Base-by-base conservation (phyloP, 805 yeast species). In the Yamadazyma akitaensis region DNA sequence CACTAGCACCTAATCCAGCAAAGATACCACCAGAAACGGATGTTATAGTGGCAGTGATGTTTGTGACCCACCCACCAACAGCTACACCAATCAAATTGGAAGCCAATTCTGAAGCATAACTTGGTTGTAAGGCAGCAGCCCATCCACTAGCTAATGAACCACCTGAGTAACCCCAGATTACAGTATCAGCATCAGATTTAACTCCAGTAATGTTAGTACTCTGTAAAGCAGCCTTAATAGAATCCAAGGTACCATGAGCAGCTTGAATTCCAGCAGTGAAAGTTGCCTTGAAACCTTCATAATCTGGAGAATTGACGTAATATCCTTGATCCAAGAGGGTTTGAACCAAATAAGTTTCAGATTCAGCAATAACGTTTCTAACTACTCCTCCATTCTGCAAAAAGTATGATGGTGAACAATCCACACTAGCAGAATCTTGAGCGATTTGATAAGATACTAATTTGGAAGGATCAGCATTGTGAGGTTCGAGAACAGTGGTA, bases 131-230 rank as follows among this genome's bases (percentile, higher is more conserved):
- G 8, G 64, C 58, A 2, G 68, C 63, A 12, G 72, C 72, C 74
- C 74, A 70, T 6, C 67, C 61, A 14, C 66, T 43, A 12, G 74
- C 70, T 26, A 68, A 48, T 1, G 70, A 57, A 9, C 73, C 74
- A n/a, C 75, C 75, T 3, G 70, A 64, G 43, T 63, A 70, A 0
- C 75, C 75, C 67, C 67, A 66, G 39, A 68, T 26, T 11, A 51
- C 53, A 2, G 58, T 51, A 18, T 53, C 48, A 11, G 63, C 63
- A 44, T 54, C 52, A 4, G 47, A 11, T 2, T 48, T 32, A 11
- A 61, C 28, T 2, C 63, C 63, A 8, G 65, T 60, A 6, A 47
- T 26, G 28, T 53, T 48, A 2, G 24, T 39, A 26, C 53, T 44
- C 1, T 46, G 33, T 31, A 68, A 53, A 1, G 58, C 51, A 2